Evolutionary conservation across 495 filamentous ascomycete species (phyloP).

Genomic region (Talaromyces trachyspermus): DNA sequence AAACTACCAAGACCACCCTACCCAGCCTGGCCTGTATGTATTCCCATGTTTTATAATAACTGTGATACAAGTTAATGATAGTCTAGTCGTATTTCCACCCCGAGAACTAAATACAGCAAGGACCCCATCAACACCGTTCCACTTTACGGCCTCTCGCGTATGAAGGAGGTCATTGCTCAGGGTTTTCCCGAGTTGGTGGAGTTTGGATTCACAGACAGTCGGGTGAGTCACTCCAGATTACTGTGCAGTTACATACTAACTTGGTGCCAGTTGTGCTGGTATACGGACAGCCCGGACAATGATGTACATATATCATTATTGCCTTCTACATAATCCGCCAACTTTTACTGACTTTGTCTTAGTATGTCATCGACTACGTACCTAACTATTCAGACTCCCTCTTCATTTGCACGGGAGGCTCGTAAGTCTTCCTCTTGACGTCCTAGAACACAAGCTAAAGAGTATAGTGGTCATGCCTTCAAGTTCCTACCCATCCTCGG

Average conservation of each 20-base stretch:
- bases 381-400: constrained; percentile 7
- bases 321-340: neutral
- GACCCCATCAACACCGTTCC: constrained; percentile 15
- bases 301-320: constrained; percentile 8
- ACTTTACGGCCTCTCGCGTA: constrained; percentile 11
- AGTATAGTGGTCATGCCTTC: neutral
- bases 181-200: constrained; percentile 7
- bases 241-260: neutral
- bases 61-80: neutral
- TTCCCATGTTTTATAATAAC: neutral
- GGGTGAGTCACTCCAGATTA: neutral
- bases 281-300: neutral
- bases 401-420: constrained; percentile 4
- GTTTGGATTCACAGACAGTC: neutral
- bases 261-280: neutral
- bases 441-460: neutral
- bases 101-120: constrained; percentile 14
- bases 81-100: constrained; percentile 13
- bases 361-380: neutral
- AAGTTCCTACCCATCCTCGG: constrained; percentile 10
- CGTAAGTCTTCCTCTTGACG: constrained; percentile 7
- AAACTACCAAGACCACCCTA: constrained; percentile 14
- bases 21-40: constrained; percentile 7
- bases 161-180: constrained; percentile 14
- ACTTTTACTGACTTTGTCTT: neutral